Base-by-base conservation (phyloP, 1,284 basidiomycete species). In the Pterulicium gracile region DNA sequence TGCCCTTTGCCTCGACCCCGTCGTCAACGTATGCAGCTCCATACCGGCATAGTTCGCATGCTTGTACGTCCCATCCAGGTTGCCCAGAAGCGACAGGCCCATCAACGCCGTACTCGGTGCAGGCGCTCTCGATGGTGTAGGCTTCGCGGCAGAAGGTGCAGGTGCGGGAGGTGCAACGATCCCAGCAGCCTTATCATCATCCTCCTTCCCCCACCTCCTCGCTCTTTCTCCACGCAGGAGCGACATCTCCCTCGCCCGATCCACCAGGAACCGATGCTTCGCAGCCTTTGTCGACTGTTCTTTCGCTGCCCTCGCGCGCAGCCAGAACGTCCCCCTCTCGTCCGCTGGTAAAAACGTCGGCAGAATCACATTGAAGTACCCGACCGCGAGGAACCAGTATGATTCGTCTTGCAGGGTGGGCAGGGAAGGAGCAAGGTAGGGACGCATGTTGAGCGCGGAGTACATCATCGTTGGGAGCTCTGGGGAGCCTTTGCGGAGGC, bases 361-460 rank as follows among this genome's bases (percentile, higher is more conserved):
- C 3, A 88, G 74, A 42, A 87, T 65, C 53, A 89, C 70, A 60
- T 88, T 88, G 68, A 87, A 87, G 61, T 86, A 88, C 3, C 81
- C 80, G 49, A 88, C 77, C 3, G 82, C 78, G 39, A 88, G 69
- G 65, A 78, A 84, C 77, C 81, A 86, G 65, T 83, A 85, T 12
- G 81, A 84, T 49, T 75, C 68, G 54, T 72, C 65, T 54, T 66
- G 65, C 5, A 63, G 62, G 49, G 64, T 66, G 51, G 66, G 61
- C 15, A 58, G 58, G 40, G 62, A 53, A 47, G 27, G 27, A n/a
- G 27, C 7, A n/a, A 84, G 64, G 57, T 76, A 73, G 1, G 81
- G 77, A 4, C 86, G 74, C 40, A 87, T 62, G 61, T 88, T 88
- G 41, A 88, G 66, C 10, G 86, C 84, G 5, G 83, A 81, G 59